Evolutionary conservation across 2,329 filamentous ascomycete genomes (phyloP).

Genomic region (Graphilbum fragrans): DNA sequence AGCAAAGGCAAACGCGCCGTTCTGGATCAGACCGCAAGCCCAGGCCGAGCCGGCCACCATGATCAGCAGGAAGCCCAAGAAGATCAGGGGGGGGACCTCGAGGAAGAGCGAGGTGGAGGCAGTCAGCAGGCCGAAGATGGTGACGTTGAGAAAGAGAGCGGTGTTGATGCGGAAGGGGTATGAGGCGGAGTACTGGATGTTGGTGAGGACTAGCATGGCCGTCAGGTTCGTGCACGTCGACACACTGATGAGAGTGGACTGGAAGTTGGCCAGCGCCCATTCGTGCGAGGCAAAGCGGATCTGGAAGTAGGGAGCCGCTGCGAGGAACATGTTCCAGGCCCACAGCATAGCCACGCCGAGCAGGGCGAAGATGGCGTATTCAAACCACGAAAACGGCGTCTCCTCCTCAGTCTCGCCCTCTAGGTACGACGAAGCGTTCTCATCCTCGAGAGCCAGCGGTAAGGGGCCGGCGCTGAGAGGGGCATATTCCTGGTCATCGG

Average conservation of each 20-base stretch:
- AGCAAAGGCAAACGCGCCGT: constrained; percentile 87
- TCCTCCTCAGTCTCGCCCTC: constrained; percentile 18
- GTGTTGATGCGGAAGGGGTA: constrained; percentile 78
- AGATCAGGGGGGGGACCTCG: constrained; percentile 46
- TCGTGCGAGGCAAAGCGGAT: constrained; percentile 60
- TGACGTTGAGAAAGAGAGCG: constrained; percentile 65
- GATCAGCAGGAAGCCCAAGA: constrained; percentile 70
- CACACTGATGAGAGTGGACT: constrained; percentile 77
- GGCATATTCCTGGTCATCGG: constrained; percentile 20
- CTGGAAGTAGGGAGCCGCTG: constrained; percentile 87
- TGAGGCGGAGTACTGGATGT: constrained; percentile 68
- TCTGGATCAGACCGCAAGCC: constrained; percentile 79
- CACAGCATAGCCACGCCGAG: constrained; percentile 91
- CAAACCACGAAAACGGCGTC: constrained; percentile 65
- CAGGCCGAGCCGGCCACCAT: constrained; percentile 72
- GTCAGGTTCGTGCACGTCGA: constrained; percentile 74
- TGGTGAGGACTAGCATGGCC: constrained; percentile 64
- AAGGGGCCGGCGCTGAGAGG: constrained; percentile 15
- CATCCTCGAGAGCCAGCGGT: constrained; percentile 16
- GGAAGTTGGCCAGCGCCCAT: constrained; percentile 71
- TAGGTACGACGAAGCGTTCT: constrained; percentile 13
- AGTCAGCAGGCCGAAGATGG: constrained; percentile 65
- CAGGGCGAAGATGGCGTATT: constrained; percentile 76
- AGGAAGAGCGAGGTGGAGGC: constrained; percentile 64
- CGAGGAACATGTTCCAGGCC: constrained; percentile 99